Evolutionary conservation across 306 rosid genomes (phyloP), one percentile per base, ranked within the genome.

Genomic region (Luffa aegyptiaca): DNA sequence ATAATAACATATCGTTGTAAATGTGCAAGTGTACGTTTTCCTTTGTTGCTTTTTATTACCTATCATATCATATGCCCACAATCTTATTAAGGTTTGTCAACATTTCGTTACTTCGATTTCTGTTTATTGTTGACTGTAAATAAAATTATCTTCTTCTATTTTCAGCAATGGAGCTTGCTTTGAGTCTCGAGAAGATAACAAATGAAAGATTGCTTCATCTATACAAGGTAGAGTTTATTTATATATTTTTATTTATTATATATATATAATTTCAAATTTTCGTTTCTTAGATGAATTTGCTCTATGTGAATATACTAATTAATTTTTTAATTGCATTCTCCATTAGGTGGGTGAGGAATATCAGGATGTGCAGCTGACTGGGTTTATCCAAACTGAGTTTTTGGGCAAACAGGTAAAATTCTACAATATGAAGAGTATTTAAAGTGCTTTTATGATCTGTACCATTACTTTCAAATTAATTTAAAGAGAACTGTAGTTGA

Each of bases 151-250:
- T 10, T 33, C 33, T 52, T 62, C 41, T 35, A 14, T 10, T 48
- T 82, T 75, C 90, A 94, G 98, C 97, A 41, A 94, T 90, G 98
- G 98, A 94, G 82, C 97, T 94, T 4, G 93, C 92, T 18, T 62
- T 94, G 21, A 90, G 97, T 18, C 83, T 94, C 66, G 98, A 94
- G 88, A 94, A 90, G 88, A 88, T 94, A 61, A 88, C 90, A 2
- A 89, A 89, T 81, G 94, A 90, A 75, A 94, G 92, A 82, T 95
- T 94, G 85, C 91, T 90, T 75, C 75, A 87, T 74, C 83, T 94
- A 59, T 89, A 87, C 74, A 14, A 57, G 39, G 97, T 94, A 89
- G 78, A 88, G 33, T 82, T 62, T 64, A 13, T 26, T 26, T 26
- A 26, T 26, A 26, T 26, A 26, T 26, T 26, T 26, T 26, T 26